Evolutionary conservation across 2,329 filamentous ascomycete genomes (phyloP).

Genomic region (Diaporthe vexans): DNA sequence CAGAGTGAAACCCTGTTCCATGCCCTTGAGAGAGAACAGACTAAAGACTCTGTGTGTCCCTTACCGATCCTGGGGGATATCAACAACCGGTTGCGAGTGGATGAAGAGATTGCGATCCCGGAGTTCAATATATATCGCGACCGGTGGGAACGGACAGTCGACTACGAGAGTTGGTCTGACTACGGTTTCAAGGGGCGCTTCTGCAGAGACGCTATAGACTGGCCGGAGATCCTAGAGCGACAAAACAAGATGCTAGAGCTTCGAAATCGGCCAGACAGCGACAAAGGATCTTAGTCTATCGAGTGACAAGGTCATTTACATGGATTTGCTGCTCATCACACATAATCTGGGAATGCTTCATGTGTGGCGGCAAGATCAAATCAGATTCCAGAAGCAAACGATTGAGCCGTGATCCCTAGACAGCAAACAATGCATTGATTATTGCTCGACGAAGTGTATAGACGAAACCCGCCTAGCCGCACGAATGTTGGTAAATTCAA

Average conservation of each 20-base stretch:
- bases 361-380: not conserved
- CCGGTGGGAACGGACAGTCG: slow-evolving; percentile 28
- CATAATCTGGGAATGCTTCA: not conserved
- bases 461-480: no score
- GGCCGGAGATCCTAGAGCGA: not conserved
- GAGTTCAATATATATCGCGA: slow-evolving; percentile 20
- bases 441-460: no score
- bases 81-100: slow-evolving; percentile 10
- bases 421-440: no score
- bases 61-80: slow-evolving; percentile 7
- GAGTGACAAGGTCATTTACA: not conserved
- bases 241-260: not conserved
- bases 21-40: not conserved
- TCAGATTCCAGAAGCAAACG: not conserved
- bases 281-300: not conserved
- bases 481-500: no score
- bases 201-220: slow-evolving; percentile 7
- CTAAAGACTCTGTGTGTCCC: not conserved
- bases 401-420: no score
- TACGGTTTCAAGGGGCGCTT: not conserved
- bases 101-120: slow-evolving; percentile 25
- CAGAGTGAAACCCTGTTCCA: slow-evolving; percentile 3
- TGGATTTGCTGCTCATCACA: not conserved
- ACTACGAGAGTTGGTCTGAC: not conserved
- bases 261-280: not conserved